Base-by-base conservation (phyloP, 805 yeast species). In the Candida maris region DNA sequence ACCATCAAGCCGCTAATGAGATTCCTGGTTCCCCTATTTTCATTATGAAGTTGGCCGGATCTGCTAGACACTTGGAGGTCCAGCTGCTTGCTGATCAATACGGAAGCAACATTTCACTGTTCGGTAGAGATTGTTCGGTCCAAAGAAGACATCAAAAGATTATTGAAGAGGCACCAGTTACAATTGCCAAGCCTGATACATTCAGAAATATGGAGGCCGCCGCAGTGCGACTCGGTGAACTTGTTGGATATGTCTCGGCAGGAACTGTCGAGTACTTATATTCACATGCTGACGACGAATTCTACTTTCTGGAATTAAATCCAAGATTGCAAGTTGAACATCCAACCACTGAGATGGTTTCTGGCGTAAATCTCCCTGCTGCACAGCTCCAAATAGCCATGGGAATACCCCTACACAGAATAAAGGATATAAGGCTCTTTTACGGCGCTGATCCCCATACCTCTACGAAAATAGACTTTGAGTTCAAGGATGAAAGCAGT, bases 271-370 rank as follows among this genome's bases (percentile, higher is more conserved):
- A 93, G 67, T 93, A 93, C 67, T 73, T 93, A 52, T 93, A 93
- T 62, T 87, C 96, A 19, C 93, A 88, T 61, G 77, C 85, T 39
- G 97, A 93, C 44, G 89, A 91, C 65, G 87, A 89, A 61, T 93
- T 91, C 62, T 93, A 89, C 73, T 93, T 93, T 65, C 73, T 93
- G 61, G 99, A 93, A 69, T 76, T 93, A 62, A 93, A 93, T 64
- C 98, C 99, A 56, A 85, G 99, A 74, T 75, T 93, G 63, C 99
- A 93, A 73, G 99, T 93, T 42, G 99, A 93, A 75, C 99, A 93
- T 74, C 99, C 99, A 56, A 93, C 98, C 30, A 93, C 98, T 27
- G 99, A 93, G 70, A 93, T 93, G 99, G 98, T 88, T 39, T 83
- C 95, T 17, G 98, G 98, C 49, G 97, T 93, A 37, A 94, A 93